Conservation (phyloP, 1,284 basidiomycete species). For the Irpex lacteus region DNA sequence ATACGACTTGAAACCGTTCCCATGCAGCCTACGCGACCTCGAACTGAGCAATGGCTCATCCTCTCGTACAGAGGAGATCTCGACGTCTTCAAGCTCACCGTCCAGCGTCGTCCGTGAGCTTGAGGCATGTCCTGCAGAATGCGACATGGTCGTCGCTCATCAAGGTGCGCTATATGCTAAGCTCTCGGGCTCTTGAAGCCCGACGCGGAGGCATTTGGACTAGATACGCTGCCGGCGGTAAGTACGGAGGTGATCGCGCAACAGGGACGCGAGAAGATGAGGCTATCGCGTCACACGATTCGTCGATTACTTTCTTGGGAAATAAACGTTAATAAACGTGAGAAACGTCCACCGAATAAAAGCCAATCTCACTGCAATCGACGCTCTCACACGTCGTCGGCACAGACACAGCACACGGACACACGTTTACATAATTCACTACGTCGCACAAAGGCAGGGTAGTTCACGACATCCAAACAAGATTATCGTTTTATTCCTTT, state of each 20-base stretch:
- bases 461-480: neutral
- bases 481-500: neutral
- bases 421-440: neutral
- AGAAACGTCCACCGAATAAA: neutral
- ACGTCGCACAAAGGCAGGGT: neutral
- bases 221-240: neutral
- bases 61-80: neutral
- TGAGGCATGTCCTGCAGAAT: neutral
- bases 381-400: neutral
- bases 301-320: neutral
- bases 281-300: neutral
- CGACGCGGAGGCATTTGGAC: neutral
- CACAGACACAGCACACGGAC: neutral
- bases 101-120: neutral
- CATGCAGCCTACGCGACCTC: neutral
- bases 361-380: conserved; percentile 2
- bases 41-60: conserved; percentile 1
- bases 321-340: neutral
- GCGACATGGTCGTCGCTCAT: neutral
- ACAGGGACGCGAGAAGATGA: neutral
- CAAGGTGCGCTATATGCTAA: neutral
- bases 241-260: neutral
- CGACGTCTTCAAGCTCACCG: neutral
- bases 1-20: neutral
- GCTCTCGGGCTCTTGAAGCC: too few species aligned